A percentile compares a stretch with the other conserved stretches of the same genome.
Conservation (phyloP, 495 filamentous ascomycete species). For the Aspergillus steynii region DNA sequence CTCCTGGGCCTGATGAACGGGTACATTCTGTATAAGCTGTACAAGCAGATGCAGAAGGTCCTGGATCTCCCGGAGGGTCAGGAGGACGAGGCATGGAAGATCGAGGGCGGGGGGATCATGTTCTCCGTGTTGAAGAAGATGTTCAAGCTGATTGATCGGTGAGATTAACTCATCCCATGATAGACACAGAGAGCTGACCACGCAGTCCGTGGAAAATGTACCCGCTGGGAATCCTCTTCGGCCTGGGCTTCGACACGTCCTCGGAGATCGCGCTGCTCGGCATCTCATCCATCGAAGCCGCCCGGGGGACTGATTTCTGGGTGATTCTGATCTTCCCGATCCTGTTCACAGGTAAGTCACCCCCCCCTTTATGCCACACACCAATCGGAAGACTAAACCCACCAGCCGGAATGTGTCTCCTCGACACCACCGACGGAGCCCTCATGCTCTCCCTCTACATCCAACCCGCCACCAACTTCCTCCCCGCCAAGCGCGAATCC, state of each 20-base stretch:
- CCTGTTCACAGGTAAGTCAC: conserved; percentile 74
- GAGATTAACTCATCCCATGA: conserved; percentile 5
- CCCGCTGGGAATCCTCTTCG: conserved; percentile 85
- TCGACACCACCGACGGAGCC: conserved; percentile 88
- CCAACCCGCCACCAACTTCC: conserved; percentile 51
- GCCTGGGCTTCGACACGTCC: conserved; percentile 93
- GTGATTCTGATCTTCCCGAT: conserved; percentile 90
- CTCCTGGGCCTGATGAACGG: conserved; percentile 80
- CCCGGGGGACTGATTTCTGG: conserved; percentile 87
- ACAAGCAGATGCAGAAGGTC: conserved; percentile 63
- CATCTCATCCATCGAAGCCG: conserved; percentile 82
- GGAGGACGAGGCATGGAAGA: conserved; percentile 59
- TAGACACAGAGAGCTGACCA: neutral
- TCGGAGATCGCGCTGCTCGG: conserved; percentile 91
- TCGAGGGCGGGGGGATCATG: conserved; percentile 77
- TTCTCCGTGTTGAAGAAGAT: conserved; percentile 69
- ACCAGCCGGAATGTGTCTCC: conserved; percentile 81
- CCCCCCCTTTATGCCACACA: neutral
- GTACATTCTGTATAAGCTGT: conserved; percentile 78
- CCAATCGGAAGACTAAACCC: neutral
- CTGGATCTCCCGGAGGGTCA: conserved; percentile 53
- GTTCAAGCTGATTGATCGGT: conserved; percentile 81
- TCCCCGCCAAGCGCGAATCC: conserved; percentile 29
- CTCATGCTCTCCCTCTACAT: conserved; percentile 96
- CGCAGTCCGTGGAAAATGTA: conserved; percentile 92